phyloP scores from a whole-genome alignment of 2,329 filamentous ascomycete species.

The Scedosporium minutisporum region DNA sequence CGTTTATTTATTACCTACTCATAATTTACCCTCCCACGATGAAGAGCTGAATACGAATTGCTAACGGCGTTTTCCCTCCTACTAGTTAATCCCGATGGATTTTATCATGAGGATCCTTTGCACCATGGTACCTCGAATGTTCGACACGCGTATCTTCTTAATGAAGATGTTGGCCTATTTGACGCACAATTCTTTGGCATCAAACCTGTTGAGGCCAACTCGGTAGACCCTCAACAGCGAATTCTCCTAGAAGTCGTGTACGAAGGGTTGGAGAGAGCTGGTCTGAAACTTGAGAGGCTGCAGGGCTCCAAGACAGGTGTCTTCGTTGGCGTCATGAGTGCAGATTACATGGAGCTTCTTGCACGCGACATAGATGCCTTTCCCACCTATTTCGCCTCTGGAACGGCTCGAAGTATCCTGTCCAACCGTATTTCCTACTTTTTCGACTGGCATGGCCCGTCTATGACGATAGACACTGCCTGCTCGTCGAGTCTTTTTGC shows the following conservation, averaged over 20 bases:
- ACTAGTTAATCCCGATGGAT: slow-evolving; percentile 27
- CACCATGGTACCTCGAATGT: slow-evolving; percentile 6
- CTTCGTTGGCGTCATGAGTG: slow-evolving; percentile 16
- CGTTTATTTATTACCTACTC: not conserved
- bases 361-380: slow-evolving; percentile 19
- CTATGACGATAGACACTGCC: slow-evolving; percentile 25
- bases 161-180: slow-evolving; percentile 15
- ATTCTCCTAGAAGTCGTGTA: slow-evolving; percentile 17
- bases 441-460: slow-evolving; percentile 25
- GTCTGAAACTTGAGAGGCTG: slow-evolving; percentile 17
- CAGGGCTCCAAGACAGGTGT: slow-evolving; percentile 16
- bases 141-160: slow-evolving; percentile 15
- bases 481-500: slow-evolving; percentile 24
- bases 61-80: not conserved
- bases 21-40: not conserved
- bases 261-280: slow-evolving; percentile 21
- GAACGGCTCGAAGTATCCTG: slow-evolving; percentile 42
- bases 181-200: slow-evolving; percentile 18
- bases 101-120: slow-evolving; percentile 21
- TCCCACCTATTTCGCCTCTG: slow-evolving; percentile 32
- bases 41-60: not conserved
- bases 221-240: slow-evolving; percentile 20
- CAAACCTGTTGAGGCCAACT: slow-evolving; percentile 12
- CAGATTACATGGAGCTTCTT: slow-evolving; percentile 15
- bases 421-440: slow-evolving; percentile 43